These are phyloP conservation scores for Neofusicoccum kwambonambiense DNA, from an alignment of 2,329 filamentous ascomycete species.

Conservation along the genomic window DNA sequence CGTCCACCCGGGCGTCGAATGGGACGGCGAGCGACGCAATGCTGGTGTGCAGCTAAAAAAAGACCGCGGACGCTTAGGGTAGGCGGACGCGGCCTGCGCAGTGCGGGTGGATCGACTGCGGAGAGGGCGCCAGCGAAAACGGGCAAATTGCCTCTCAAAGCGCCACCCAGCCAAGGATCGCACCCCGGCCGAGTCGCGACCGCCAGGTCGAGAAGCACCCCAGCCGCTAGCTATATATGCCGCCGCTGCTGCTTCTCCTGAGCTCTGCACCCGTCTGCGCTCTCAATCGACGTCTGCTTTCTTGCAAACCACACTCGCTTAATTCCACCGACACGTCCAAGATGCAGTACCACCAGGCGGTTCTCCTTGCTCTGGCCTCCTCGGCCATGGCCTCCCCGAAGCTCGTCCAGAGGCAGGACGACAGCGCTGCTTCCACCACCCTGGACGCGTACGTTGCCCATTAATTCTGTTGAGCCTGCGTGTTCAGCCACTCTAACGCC, in stretches of 20 bases:
- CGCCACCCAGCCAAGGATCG: constrained; percentile 5
- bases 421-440: background rate
- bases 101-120: constrained; percentile 8
- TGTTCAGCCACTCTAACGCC: background rate
- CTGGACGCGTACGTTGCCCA: background rate
- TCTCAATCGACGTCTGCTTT: background rate
- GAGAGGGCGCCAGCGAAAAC: background rate
- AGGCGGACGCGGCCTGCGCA: background rate
- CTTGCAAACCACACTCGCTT: background rate
- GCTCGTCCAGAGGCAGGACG: constrained; percentile 5
- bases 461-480: background rate
- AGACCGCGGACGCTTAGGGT: background rate
- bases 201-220: constrained; percentile 3
- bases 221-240: background rate
- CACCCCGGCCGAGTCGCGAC: background rate
- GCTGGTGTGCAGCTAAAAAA: background rate
- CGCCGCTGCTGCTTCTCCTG: background rate
- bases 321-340: constrained; percentile 1
- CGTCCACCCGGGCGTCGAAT: background rate
- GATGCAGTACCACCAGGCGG: constrained; percentile 33
- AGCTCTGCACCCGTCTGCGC: constrained; percentile 1
- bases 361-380: constrained; percentile 31
- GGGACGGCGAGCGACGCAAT: background rate
- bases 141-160: background rate
- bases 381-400: constrained; percentile 20